Base-by-base conservation (phyloP, 768 basidiomycete species). In the Artomyces pyxidatus region DNA sequence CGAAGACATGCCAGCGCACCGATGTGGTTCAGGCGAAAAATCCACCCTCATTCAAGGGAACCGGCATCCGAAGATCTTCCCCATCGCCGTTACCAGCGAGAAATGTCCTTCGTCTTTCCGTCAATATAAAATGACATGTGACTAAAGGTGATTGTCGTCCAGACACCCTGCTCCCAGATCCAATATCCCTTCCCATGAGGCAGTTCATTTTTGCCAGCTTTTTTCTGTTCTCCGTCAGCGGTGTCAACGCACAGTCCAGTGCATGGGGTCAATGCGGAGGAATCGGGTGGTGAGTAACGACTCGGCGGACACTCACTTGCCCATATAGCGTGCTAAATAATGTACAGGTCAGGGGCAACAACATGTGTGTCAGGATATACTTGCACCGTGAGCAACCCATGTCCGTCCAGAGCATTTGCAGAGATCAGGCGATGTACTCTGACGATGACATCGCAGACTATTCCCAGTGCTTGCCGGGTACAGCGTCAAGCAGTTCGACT, bases 401-500 rank as follows among this genome's bases (percentile, higher is more conserved):
- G 71, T 72, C 56, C 40, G 62, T 23, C 16, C 32, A 6, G 23
- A 17, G 5, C 49, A 19, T 5, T 10, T 19, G 35, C 2, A 29
- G 19, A 22, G n/a, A 17, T 26, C 27, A 14, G 46, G 19, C 28
- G 32, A 9, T 23, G 45, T 2, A 42, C 6, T 35, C 12, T 16
- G 10, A 26, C n/a, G 23, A 16, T 43, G n/a, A n/a, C n/a, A 25
- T 16, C 35, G 25, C 56, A 78, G 76, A 73, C 55, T 76, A 78
- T 56, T 78, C 75, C 2, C 77, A 78, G 60, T 78, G 78, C 54
- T 56, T 75, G 21, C 76, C 76, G 9, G 71, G 68, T 30, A 32
- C 53, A 8, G 26, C 56, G 7, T 38, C 44, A 3, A 52, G 58
- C 7, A 62, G 63, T 19, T 57, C 64, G 28, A 63, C 64, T 21